phyloP scores from a whole-genome alignment of 1,284 basidiomycete species.

The Thelephora terrestris region DNA sequence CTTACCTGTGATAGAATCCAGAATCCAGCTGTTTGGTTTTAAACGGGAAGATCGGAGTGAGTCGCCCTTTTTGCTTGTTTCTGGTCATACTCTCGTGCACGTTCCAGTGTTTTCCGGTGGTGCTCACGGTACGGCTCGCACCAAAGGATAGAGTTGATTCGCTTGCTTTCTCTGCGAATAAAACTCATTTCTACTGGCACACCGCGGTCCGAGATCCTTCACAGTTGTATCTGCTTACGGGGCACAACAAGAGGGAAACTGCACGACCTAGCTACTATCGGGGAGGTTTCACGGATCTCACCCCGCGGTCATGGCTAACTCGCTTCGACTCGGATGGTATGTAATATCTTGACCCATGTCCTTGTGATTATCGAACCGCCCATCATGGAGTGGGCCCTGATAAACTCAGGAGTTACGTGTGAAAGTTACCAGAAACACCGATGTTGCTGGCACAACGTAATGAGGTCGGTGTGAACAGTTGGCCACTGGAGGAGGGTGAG shows the following conservation, averaged over 20 bases:
- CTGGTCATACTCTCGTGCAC: constrained; percentile 38
- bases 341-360: no score
- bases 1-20: constrained; percentile 34
- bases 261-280: constrained; percentile 33
- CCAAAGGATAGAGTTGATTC: constrained; percentile 58
- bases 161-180: constrained; percentile 55
- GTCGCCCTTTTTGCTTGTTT: constrained; percentile 34
- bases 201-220: neutral
- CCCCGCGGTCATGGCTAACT: no score
- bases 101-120: neutral
- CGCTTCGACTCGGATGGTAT: no score
- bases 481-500: constrained; percentile 25
- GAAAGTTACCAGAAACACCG: constrained; percentile 50
- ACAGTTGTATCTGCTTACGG: neutral
- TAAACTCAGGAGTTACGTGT: constrained; percentile 72
- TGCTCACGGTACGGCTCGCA: neutral
- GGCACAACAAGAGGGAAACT: constrained; percentile 53
- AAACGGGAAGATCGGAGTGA: constrained; percentile 50
- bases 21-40: constrained; percentile 60
- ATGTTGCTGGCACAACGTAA: constrained; percentile 34
- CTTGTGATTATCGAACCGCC: constrained; percentile 33
- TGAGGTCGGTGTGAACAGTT: constrained; percentile 32
- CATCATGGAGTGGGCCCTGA: constrained; percentile 70
- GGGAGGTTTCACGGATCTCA: neutral
- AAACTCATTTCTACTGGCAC: constrained; percentile 53